Percentiles rank a stretch among this genome's conserved stretches.
Conservation (phyloP, 345 rosid genomes). For the Laguncularia racemosa region DNA sequence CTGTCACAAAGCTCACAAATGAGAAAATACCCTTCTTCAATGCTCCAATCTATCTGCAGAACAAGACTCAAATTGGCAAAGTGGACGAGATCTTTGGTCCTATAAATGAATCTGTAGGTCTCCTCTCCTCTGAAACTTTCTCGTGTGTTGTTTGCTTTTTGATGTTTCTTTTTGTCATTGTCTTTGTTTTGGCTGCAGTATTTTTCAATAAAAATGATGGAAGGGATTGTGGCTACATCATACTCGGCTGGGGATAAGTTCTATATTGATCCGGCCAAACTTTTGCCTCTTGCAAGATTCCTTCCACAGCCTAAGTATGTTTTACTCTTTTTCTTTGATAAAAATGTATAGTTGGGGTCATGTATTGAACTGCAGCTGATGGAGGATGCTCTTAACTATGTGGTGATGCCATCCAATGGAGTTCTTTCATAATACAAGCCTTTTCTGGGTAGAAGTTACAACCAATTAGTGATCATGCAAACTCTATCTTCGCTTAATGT, state of each 20-base stretch:
- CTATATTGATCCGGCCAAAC: conserved; percentile 71
- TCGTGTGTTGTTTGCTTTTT: neutral
- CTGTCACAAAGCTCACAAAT: conserved; percentile 73
- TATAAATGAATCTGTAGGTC: conserved; percentile 83
- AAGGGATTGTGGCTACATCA: conserved; percentile 89
- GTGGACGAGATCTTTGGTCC: conserved; percentile 97
- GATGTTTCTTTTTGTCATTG: neutral
- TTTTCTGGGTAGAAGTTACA: neutral
- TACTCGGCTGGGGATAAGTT: conserved; percentile 71
- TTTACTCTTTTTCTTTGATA: conserved; percentile 3
- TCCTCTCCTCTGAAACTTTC: neutral
- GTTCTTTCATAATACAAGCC: no score
- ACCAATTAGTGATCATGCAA: no score
- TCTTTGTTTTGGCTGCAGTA: conserved; percentile 21
- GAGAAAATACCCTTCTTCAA: conserved; percentile 84
- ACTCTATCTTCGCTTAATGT: no score
- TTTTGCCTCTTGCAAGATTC: conserved; percentile 79
- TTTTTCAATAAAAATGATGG: conserved; percentile 90
- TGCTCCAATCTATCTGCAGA: conserved; percentile 75
- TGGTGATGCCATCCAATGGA: no score
- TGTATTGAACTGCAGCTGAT: no score
- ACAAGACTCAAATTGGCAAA: conserved; percentile 90
- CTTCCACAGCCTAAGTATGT: conserved; percentile 90
- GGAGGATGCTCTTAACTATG: no score
- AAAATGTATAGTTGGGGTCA: no score